Evolutionary conservation across 2,329 filamentous ascomycete genomes (phyloP).

Genomic region (Fusarium dimerum): DNA sequence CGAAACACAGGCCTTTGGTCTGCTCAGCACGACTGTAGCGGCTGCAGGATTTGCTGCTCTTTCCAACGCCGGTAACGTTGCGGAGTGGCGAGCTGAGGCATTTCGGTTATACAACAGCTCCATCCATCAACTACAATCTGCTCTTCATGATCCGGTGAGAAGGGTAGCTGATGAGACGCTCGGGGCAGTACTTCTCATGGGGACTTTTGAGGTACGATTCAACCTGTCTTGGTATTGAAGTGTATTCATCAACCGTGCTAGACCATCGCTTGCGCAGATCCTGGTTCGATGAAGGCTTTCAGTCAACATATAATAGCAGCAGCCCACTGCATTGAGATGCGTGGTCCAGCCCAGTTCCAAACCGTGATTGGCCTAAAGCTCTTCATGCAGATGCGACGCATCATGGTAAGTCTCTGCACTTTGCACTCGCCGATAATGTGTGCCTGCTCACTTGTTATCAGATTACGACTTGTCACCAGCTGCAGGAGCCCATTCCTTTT

Average conservation of each 20-base stretch:
- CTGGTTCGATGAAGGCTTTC: slow-evolving; percentile 18
- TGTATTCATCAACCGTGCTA: neutral
- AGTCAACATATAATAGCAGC: slow-evolving; percentile 22
- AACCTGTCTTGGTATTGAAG: fast-evolving
- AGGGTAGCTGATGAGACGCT: slow-evolving; percentile 20
- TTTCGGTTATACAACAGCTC: slow-evolving; percentile 18
- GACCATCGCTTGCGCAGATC: slow-evolving; percentile 18
- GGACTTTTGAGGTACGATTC: slow-evolving; percentile 16
- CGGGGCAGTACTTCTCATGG: slow-evolving; percentile 22
- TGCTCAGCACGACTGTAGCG: slow-evolving; percentile 14
- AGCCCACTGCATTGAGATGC: slow-evolving; percentile 22
- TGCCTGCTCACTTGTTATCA: neutral
- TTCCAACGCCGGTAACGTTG: slow-evolving; percentile 16
- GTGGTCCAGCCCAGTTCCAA: slow-evolving; percentile 18
- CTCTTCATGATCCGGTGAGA: slow-evolving; percentile 10
- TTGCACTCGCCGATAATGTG: neutral
- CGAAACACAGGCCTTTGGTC: slow-evolving; percentile 9
- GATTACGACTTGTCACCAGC: slow-evolving; percentile 24
- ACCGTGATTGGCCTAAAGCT: slow-evolving; percentile 12
- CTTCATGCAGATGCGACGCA: slow-evolving; percentile 20
- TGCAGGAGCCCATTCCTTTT: slow-evolving; percentile 23
- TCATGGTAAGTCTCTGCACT: slow-evolving; percentile 10
- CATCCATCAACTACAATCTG: slow-evolving; percentile 9
- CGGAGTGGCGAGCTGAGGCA: slow-evolving; percentile 16
- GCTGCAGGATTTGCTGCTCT: slow-evolving; percentile 23